Conservation (phyloP, 441 rosid species). For the Heliophila coronopifolia region DNA sequence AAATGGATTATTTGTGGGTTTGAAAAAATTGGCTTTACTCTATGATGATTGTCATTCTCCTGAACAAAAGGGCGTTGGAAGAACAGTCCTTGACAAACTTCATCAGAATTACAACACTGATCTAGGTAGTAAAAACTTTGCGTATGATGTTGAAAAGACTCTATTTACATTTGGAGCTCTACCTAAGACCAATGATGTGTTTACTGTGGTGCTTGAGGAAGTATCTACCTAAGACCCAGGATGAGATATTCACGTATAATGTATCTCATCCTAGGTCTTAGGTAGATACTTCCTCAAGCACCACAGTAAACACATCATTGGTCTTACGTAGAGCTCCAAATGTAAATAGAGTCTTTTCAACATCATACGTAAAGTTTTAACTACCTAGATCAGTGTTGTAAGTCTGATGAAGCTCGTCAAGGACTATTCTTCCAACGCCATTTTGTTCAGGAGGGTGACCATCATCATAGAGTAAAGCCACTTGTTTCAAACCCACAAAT, state of each 20-base stretch:
- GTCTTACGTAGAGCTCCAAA: conserved; percentile 40
- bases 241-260: no score
- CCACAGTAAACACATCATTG: conserved; percentile 49
- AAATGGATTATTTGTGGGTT: conserved; percentile 5
- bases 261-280: no score
- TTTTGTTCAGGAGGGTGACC: conserved; percentile 51
- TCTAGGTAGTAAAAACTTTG: conserved; percentile 44
- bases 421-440: conserved; percentile 47
- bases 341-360: conserved; percentile 53
- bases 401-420: conserved; percentile 45
- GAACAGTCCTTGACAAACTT: conserved; percentile 41
- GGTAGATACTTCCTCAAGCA: conserved; percentile 46
- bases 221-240: no score
- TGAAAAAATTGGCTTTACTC: conserved; percentile 38
- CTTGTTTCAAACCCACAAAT: conserved; percentile 29
- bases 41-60: conserved; percentile 59
- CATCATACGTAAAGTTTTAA: conserved; percentile 54
- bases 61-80: conserved; percentile 50
- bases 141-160: conserved; percentile 62
- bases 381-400: conserved; percentile 42
- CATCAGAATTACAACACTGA: conserved; percentile 46
- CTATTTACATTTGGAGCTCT: conserved; percentile 45
- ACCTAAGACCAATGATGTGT: conserved; percentile 46
- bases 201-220: conserved; percentile 49
- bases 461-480: conserved; percentile 50